Evolutionary conservation across 202 grass and related monocot species (phyloP), one percentile per base, ranked within the genome.

Genomic region (Saccharum hybrid): DNA sequence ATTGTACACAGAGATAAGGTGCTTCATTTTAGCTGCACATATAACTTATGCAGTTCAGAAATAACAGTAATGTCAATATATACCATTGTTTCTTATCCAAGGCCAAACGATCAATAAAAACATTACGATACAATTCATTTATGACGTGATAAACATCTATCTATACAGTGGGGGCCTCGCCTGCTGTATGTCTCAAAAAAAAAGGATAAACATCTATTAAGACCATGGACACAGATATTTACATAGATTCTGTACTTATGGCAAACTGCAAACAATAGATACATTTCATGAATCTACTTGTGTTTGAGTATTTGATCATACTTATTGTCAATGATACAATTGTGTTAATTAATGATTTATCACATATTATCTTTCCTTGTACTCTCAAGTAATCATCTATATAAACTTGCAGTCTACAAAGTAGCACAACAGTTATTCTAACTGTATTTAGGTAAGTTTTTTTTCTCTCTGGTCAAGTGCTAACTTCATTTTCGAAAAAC

Each of bases 1-100:
- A 98, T 98, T 88, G 95, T 98, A 40, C 95, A 98, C 81, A 93
- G 77, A 81, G 95, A 98, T 84, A 98, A 93, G 92, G 95, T 98
- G 76, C 39, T 74, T 19, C 26, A 66, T 39, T 79, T 60, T 8
- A 43, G 18, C 77, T 83, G 40, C 14, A 41, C 5, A 43, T 38
- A 80, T 4, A 63, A 78, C 19, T 14, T 81, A 73, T 79, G 52
- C 15, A 54, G 62, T 88, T 36, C 26, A 34, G 54, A 81, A 63
- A 33, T 72, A 84, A 57, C 51, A 26, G 16, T 1, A 1, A 52
- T 84, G 15, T 42, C 21, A 84, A 52, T 33, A 64, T 70, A 61
- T 34, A 8, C 13, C 19, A 28, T 63, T 48, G 18, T 70, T 72
- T 82, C 3, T 72, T 56, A 72, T 63, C 62, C 26, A n/a, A 43